Evolutionary conservation across 2,329 filamentous ascomycete species (phyloP), one percentile per base, ranked within the genome.

Genomic region (Alternaria burnsii): DNA sequence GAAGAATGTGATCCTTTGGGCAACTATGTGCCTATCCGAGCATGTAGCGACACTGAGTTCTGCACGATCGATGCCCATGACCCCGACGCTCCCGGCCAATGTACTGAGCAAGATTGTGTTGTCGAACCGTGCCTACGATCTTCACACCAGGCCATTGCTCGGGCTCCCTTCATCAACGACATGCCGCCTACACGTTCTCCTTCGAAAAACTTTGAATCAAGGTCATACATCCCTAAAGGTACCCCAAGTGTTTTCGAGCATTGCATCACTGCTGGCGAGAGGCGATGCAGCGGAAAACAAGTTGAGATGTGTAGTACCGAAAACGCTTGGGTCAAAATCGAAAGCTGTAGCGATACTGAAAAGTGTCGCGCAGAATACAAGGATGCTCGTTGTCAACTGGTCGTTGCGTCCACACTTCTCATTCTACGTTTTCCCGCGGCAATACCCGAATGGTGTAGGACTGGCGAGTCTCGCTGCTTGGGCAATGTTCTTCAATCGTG

Each of bases 401-500:
- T 22, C 12, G 18, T 41, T 22, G 18, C 38, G 12, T 41, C 38
- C 11, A 41, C 10, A 41, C 18, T 22, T 22, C 14, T 10, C 18
- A 41, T 4, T 41, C 5, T 6, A 41, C 5, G 4, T 10, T 41
- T 18, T 12, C 8, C 24, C 43, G n/a, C 43, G 26, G 42, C 1
- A 11, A 14, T 26, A 8, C 22, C 42, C 14, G 18, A 41, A 10
- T 22, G 38, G 38, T 41, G 38, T 41, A 22, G 20, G 18, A 48
- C 30, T 16, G 30, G 46, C 20, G 22, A 20, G 2, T 34, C 46
- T 7, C 46, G 18, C 46, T 36, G 46, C 46, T 34, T 34, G 24
- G 30, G 30, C 18, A 47, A 47, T 22, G 34, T 14, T 8, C 22
- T 55, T 30, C 52, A 56, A 20, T 4, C 32, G 28, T 59, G 57